Evolutionary conservation across 2,329 filamentous ascomycete genomes (phyloP).

Genomic region (Paraphaeosphaeria minitans): DNA sequence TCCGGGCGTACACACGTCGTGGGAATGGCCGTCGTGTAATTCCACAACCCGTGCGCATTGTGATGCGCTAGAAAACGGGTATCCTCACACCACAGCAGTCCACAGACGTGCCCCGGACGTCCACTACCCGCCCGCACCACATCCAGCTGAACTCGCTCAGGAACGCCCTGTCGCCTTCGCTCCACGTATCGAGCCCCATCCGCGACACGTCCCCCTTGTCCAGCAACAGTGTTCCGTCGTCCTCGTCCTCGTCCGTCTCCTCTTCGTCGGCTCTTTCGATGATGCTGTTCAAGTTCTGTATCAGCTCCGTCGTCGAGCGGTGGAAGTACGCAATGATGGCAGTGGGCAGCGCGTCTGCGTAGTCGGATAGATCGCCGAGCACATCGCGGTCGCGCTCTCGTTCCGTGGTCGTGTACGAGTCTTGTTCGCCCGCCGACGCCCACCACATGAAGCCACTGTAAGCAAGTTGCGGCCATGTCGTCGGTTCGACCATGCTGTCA

Average conservation of each 20-base stretch:
- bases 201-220: slow-evolving; percentile 68
- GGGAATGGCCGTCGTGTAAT: background rate
- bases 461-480: slow-evolving; percentile 72
- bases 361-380: slow-evolving; percentile 49
- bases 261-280: slow-evolving; percentile 57
- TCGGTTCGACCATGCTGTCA: slow-evolving; percentile 57
- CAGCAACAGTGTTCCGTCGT: slow-evolving; percentile 56
- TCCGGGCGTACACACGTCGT: background rate
- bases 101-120: slow-evolving; percentile 70
- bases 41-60: background rate
- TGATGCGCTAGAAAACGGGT: slow-evolving; percentile 29
- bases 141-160: slow-evolving; percentile 64
- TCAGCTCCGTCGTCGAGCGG: slow-evolving; percentile 69
- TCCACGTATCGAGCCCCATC: slow-evolving; percentile 83
- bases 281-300: slow-evolving; percentile 66
- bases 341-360: slow-evolving; percentile 64
- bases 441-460: slow-evolving; percentile 90
- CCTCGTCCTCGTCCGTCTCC: slow-evolving; percentile 48
- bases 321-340: slow-evolving; percentile 83
- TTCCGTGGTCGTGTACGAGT: slow-evolving; percentile 60
- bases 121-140: slow-evolving; percentile 70
- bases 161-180: slow-evolving; percentile 70
- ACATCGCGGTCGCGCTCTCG: slow-evolving; percentile 56
- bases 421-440: slow-evolving; percentile 79
- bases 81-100: slow-evolving; percentile 76